Percentiles rank a stretch among this genome's conserved stretches.
Evolutionary conservation across 345 rosid genomes (phyloP).

Genomic region (Dipteronia dyeriana): DNA sequence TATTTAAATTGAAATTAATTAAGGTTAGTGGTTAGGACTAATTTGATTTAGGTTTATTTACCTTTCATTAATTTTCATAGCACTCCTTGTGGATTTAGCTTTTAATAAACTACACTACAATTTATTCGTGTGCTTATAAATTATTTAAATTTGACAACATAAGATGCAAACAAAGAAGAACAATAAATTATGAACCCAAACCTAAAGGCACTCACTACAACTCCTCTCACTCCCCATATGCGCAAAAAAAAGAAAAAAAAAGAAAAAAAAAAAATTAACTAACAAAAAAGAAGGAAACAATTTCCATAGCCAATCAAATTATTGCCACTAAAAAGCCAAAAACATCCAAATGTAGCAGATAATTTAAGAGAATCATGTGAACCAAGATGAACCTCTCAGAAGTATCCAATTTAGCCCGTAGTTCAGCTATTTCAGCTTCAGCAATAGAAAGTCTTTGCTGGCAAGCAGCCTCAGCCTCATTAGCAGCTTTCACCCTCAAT

Average conservation of each 20-base stretch:
- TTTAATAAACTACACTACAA: neutral
- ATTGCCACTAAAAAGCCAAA: neutral
- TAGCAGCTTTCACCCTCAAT: constrained; percentile 95
- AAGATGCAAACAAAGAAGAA: constrained; percentile 2
- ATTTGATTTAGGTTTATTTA: neutral
- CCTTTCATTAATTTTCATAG: constrained; percentile 6
- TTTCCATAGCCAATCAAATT: neutral
- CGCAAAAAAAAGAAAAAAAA: neutral
- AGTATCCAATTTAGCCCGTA: constrained; percentile 70
- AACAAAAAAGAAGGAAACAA: neutral
- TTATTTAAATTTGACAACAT: neutral
- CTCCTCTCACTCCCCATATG: neutral
- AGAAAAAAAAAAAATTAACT: neutral
- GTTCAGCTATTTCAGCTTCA: constrained; percentile 81
- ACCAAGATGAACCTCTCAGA: constrained; percentile 64
- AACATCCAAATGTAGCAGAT: neutral
- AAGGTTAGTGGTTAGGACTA: neutral
- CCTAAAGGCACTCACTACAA: neutral
- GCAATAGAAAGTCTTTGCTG: constrained; percentile 82
- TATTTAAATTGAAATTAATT: neutral
- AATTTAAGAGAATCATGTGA: constrained; percentile 10
- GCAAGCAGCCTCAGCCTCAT: constrained; percentile 89
- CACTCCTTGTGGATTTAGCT: neutral
- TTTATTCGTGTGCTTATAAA: too few relatives aligned
- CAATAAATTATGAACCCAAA: neutral